A percentile compares a stretch with the other conserved stretches of the same genome.
Evolutionary conservation across 2,329 filamentous ascomycete species (phyloP).

Genomic region (Xylariaceae sp.): DNA sequence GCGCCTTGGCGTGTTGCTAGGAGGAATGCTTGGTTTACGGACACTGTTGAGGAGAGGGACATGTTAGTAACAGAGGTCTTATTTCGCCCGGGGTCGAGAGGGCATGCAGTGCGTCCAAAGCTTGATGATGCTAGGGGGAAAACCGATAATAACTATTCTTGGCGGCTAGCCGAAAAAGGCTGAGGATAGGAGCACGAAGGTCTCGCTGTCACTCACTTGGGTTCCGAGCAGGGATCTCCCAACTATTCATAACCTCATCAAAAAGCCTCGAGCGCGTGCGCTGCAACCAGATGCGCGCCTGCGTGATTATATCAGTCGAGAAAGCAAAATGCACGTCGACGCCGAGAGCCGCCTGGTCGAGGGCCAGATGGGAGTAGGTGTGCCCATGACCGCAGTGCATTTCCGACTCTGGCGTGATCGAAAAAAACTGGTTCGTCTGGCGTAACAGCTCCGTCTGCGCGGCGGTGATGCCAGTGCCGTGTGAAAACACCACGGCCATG

Average conservation of each 20-base stretch:
- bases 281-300: conserved; percentile 63
- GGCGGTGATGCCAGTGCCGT: conserved; percentile 53
- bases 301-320: conserved; percentile 56
- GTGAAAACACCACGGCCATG: conserved; percentile 59
- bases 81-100: background rate
- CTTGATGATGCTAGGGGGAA: too few species aligned
- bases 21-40: conserved; percentile 60
- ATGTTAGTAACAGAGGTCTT: background rate
- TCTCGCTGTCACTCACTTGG: conserved; percentile 44
- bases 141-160: too few species aligned
- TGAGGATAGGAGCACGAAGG: background rate
- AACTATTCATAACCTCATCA: conserved; percentile 46
- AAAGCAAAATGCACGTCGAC: conserved; percentile 63
- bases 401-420: conserved; percentile 65
- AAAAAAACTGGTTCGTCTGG: conserved; percentile 58
- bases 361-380: conserved; percentile 48
- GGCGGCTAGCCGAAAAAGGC: background rate
- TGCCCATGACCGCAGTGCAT: conserved; percentile 65
- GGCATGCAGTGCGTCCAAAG: too few species aligned
- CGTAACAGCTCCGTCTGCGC: conserved; percentile 52
- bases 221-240: conserved; percentile 53
- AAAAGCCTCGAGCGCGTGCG: conserved; percentile 49
- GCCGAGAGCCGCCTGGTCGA: conserved; percentile 60
- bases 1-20: conserved; percentile 61
- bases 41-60: conserved; percentile 46